These are phyloP conservation scores for Zygosaccharomyces lentus DNA, from an alignment of 805 yeast genomes.

Conservation along the genomic window DNA sequence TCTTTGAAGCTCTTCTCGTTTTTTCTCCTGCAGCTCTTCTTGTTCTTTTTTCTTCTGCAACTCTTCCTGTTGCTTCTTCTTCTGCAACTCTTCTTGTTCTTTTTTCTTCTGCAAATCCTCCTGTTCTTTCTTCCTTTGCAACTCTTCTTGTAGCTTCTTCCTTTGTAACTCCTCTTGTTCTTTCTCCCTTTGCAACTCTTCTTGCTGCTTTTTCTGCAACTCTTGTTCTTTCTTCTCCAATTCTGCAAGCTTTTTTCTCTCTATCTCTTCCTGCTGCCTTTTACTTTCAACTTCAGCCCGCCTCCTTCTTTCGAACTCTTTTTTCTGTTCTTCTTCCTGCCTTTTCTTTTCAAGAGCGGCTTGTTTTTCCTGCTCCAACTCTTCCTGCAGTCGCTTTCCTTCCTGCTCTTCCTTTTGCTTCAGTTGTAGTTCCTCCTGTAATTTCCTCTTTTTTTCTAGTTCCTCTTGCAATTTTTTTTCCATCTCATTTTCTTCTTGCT, in stretches of 20 bases:
- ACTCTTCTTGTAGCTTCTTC: slow-evolving; percentile 4
- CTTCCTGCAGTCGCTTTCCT: slow-evolving; percentile 3
- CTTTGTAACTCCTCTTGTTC: background rate
- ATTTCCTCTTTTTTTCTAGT: slow-evolving; percentile 6
- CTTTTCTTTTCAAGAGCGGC: slow-evolving; percentile 8
- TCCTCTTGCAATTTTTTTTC: slow-evolving; percentile 11
- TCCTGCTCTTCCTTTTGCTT: slow-evolving; percentile 6
- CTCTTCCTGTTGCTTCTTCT: slow-evolving; percentile 10
- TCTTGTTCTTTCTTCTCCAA: slow-evolving; percentile 14
- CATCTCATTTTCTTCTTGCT: slow-evolving; percentile 2
- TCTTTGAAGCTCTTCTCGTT: slow-evolving; percentile 5
- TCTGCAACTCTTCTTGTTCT: slow-evolving; percentile 14
- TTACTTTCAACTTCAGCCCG: background rate
- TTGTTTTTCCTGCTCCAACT: slow-evolving; percentile 1
- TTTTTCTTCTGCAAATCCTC: slow-evolving; percentile 5
- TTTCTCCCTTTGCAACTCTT: slow-evolving; percentile 6
- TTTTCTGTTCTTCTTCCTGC: slow-evolving; percentile 12
- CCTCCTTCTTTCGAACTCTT: slow-evolving; percentile 14
- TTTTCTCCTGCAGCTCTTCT: background rate
- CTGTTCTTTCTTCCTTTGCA: slow-evolving; percentile 4
- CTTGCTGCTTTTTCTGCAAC: slow-evolving; percentile 11
- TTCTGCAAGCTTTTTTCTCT: slow-evolving; percentile 12
- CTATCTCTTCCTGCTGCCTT: background rate
- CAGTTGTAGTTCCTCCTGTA: slow-evolving; percentile 8
- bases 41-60: slow-evolving; percentile 2